Evolutionary conservation across 2,329 filamentous ascomycete species (phyloP), one percentile per base, ranked within the genome.

Genomic region (Conoideocrella luteorostrata): DNA sequence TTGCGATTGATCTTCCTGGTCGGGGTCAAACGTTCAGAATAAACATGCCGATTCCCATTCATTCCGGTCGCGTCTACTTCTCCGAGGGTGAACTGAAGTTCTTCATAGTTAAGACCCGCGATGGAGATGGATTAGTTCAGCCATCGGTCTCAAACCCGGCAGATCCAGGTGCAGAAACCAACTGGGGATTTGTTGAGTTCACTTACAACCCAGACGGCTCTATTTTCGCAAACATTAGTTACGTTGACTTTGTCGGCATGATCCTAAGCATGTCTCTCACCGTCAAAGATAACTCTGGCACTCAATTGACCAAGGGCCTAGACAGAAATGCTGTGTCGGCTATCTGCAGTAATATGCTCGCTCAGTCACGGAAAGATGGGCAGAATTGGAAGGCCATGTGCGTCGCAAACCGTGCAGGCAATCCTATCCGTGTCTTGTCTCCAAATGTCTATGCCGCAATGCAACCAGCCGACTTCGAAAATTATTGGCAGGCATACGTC

Each of bases 181-280:
- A 68, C 52, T 75, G 71, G 70, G 71, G 70, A 1, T 75, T 75
- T 43, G 62, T 72, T 15, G 72, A 76, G 51, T 57, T 76, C 22
- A 71, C 70, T 2, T 67, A 66, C 51, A 69, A 59, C n/a, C 37
- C 51, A 0, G 51, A 60, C 2, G 62, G 62, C 0, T 54, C 59
- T 6, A 52, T 75, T 21, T 74, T 60, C 33, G 68, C 70, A 48
- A 74, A 75, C 53, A 65, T 76, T 43, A 71, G 65, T 38, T 74
- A 70, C 44, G 72, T 76, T 24, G 72, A 76, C 52, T 75, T 73
- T 47, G 66, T 74, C 15, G 63, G 72, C 4, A 60, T 78, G 13
- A 60, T 70, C 1, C 66, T 78, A n/a, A 70, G 72, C 32, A 72
- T 78, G 67, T 52, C 52, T 0, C 58, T 77, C 12, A 62, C 59